Evolutionary conservation across 1,284 basidiomycete species (phyloP).

Genomic region (Coniophora puteana): DNA sequence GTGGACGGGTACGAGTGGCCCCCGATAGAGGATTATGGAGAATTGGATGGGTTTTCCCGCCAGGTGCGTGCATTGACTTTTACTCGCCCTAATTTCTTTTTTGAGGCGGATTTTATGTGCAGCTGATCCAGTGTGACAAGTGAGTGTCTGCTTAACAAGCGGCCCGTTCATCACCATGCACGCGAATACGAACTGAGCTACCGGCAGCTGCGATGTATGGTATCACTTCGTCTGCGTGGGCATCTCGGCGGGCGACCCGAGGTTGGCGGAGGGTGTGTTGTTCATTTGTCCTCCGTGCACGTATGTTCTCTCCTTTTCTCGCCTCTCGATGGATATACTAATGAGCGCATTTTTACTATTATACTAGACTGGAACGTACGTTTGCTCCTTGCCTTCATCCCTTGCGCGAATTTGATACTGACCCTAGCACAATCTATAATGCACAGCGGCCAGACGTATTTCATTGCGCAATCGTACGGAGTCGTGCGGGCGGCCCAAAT

Average conservation of each 20-base stretch:
- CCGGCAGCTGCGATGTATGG: slow-evolving; percentile 33
- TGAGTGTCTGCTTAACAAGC: slow-evolving; percentile 10
- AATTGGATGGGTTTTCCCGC: neutral
- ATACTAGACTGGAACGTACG: slow-evolving; percentile 16
- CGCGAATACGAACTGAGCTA: slow-evolving; percentile 3
- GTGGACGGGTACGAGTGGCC: neutral
- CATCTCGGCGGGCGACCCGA: slow-evolving; percentile 20
- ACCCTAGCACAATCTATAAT: neutral
- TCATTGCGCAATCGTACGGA: slow-evolving; percentile 6
- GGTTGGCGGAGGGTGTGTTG: slow-evolving; percentile 17
- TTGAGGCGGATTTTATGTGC: neutral
- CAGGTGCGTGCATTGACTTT: neutral
- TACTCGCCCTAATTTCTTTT: neutral
- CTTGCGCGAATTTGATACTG: neutral
- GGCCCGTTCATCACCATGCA: neutral
- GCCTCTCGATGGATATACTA: neutral
- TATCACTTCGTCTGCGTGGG: slow-evolving; percentile 33
- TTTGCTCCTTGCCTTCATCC: neutral
- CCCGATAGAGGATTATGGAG: neutral
- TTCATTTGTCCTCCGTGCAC: slow-evolving; percentile 28
- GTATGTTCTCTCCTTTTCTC: slow-evolving; percentile 14
- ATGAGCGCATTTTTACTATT: neutral
- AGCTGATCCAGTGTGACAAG: slow-evolving; percentile 31
- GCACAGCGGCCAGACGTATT: slow-evolving; percentile 12
- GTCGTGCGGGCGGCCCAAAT: slow-evolving; percentile 22